Evolutionary conservation across 306 rosid genomes (phyloP).

Genomic region (Acacia crassicarpa): DNA sequence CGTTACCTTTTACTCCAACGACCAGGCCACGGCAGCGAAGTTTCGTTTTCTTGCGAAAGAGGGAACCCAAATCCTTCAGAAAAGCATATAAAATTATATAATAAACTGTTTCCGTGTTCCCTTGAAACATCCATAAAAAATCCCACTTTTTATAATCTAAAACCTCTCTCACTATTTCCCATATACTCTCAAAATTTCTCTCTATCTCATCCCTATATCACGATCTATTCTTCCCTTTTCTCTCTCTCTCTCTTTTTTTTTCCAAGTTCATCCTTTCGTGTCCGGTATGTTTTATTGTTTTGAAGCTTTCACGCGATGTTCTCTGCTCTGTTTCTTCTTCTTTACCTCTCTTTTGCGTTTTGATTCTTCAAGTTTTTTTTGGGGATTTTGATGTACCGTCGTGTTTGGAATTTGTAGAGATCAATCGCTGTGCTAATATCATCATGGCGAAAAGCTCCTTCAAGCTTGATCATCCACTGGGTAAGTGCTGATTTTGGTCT

Average conservation of each 20-base stretch:
- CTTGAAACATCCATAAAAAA: neutral
- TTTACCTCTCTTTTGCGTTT: neutral
- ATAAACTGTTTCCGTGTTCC: neutral
- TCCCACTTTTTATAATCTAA: conserved; percentile 5
- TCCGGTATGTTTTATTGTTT: conserved; percentile 33
- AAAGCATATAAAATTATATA: conserved; percentile 2
- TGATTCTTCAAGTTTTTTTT: neutral
- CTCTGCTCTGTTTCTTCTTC: neutral
- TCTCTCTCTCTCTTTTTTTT: neutral
- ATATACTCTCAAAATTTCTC: neutral
- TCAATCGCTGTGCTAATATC: conserved; percentile 27
- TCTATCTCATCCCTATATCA: neutral
- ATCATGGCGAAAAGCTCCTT: conserved; percentile 77
- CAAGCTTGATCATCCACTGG: conserved; percentile 79
- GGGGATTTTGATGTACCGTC: conserved; percentile 38
- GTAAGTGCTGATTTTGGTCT: conserved; percentile 34
- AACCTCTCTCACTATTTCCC: neutral
- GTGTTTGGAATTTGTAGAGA: conserved; percentile 52
- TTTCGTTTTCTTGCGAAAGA: conserved; percentile 2
- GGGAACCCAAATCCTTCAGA: neutral
- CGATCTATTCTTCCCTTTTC: neutral
- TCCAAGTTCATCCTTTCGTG: conserved; percentile 25
- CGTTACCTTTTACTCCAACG: neutral
- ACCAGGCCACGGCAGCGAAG: conserved; percentile 3
- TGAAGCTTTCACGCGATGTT: neutral